Evolutionary conservation across 768 basidiomycete species (phyloP).

Genomic region (Leucosporidium yakuticum): DNA sequence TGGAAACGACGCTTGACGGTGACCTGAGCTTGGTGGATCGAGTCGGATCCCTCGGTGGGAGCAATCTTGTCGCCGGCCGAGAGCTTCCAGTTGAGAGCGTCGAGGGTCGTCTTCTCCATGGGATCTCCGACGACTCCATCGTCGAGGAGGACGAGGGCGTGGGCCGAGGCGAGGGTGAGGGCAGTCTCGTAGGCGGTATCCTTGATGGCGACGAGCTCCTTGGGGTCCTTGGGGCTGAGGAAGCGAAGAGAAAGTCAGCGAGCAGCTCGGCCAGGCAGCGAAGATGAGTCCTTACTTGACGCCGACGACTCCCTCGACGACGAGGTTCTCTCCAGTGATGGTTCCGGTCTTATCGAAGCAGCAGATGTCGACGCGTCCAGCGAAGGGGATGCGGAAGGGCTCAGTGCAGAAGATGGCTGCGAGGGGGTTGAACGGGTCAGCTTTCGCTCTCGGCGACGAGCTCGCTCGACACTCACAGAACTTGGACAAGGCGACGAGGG

Average conservation of each 20-base stretch:
- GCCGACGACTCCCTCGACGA: constrained; percentile 88
- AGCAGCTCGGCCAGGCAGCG: constrained; percentile 3
- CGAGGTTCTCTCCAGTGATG: constrained; percentile 90
- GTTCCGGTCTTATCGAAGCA: constrained; percentile 99
- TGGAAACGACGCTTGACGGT: constrained; percentile 87
- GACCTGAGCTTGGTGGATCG: constrained; percentile 47
- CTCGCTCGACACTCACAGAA: constrained; percentile 56
- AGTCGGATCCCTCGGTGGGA: constrained; percentile 51
- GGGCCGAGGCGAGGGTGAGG: constrained; percentile 83
- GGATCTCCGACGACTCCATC: constrained; percentile 96
- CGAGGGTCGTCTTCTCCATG: constrained; percentile 96
- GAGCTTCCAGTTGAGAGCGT: constrained; percentile 82
- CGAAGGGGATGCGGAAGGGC: constrained; percentile 93
- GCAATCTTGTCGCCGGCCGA: constrained; percentile 62
- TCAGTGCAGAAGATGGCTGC: constrained; percentile 99
- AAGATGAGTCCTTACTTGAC: constrained; percentile 57
- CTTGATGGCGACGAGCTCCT: constrained; percentile 67
- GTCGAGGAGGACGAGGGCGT: constrained; percentile 87
- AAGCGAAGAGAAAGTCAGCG: neutral
- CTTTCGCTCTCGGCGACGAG: too few species aligned
- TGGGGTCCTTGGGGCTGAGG: constrained; percentile 56
- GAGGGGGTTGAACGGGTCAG: neutral
- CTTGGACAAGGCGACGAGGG: constrained; percentile 86
- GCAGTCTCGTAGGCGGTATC: constrained; percentile 71
- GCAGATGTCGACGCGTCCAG: constrained; percentile 93